Evolutionary conservation across 805 yeast species (phyloP), one percentile per base, ranked within the genome.

Genomic region (Candida coleopterorum): DNA sequence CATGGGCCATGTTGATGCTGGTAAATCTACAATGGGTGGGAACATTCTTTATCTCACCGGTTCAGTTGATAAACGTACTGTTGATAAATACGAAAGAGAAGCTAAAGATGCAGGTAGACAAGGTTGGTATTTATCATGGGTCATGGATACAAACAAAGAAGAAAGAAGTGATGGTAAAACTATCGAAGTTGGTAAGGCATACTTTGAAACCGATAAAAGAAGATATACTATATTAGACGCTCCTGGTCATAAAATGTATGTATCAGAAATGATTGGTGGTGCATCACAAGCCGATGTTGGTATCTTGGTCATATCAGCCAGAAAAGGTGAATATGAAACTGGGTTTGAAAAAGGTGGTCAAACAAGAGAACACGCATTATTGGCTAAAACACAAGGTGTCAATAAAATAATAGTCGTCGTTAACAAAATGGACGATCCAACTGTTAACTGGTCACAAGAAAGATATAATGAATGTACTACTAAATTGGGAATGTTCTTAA

Each of bases 1-100:
- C 68, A 93, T 93, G 97, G 99, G 99, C 52, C 99, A 93, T 59
- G 99, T 93, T 49, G 98, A 93, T 74, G 98, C 98, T 24, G 98
- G 99, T 60, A 93, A 93, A 66, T 87, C 96, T 35, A 93, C 99
- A 42, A 90, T 93, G 96, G 98, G 98, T 61, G 99, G 99, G 68
- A 93, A 93, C 66, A 71, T 93, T 50, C 75, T 93, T 46, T 90
- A 73, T 58, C 71, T 93, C 55, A 90, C 97, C 16, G 97, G 97
- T 43, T 86, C 97, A 32, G 98, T 93, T 43, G 98, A 93, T 65
- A 93, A 93, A 74, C 85, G 99, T 71, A 90, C 97, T 15, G 93
- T 93, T 48, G 99, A 93, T 52, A 93, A 93, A 64, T 90, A 90
- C 60, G 97, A 93, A 71, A 79, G 89, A 62, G 99, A 93, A 68